Evolutionary conservation across 2,329 filamentous ascomycete species (phyloP), one percentile per base, ranked within the genome.

Genomic region (Orbilia quercus): DNA sequence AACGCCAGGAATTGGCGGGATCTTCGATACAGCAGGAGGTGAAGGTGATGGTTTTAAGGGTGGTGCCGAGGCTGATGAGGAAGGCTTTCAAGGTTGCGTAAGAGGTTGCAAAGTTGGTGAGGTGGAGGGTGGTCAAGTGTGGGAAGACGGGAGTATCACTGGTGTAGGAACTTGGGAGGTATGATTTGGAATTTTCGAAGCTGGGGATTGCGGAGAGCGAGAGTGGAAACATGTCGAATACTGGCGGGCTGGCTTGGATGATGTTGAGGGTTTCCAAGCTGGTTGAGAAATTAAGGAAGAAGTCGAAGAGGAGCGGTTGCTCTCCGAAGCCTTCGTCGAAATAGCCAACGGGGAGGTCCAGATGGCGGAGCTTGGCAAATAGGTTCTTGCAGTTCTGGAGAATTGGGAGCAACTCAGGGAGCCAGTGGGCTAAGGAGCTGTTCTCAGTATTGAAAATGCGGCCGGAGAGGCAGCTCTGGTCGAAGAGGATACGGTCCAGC

Each of bases 381-480:
- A 12, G 12, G 22, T 2, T 22, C 36, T 28, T 11, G 36, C 31
- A 12, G 16, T 25, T 2, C n/a, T 57, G 6, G 18, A 16, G n/a
- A 7, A 57, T 57, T 1, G 38, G 16, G 1, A 31, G 14, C 14
- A 44, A 14, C 14, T 42, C 53, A 1, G 53, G 53, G 6, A 62
- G 14, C 31, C 25, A 51, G 14, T 28, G 12, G 12, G 57, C 57
- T 6, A 62, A 16, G 9, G 57, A 62, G 34, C 25, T 31, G 18
- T 12, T 14, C 1, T n/a, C 16, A 7, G 31, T 18, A 14, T 63
- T 44, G 1, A 63, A 31, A 12, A 44, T 20, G 2, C n/a, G 59
- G 14, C 23, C 34, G 11, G 40, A 18, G 12, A 16, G 7, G n/a
- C 34, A 40, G 22, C 23, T 18, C 20, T 31, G 14, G 11, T 57